Percentiles rank a stretch among this genome's conserved stretches.
Evolutionary conservation across 768 basidiomycete species (phyloP).

Genomic region (Panellus pusillus): DNA sequence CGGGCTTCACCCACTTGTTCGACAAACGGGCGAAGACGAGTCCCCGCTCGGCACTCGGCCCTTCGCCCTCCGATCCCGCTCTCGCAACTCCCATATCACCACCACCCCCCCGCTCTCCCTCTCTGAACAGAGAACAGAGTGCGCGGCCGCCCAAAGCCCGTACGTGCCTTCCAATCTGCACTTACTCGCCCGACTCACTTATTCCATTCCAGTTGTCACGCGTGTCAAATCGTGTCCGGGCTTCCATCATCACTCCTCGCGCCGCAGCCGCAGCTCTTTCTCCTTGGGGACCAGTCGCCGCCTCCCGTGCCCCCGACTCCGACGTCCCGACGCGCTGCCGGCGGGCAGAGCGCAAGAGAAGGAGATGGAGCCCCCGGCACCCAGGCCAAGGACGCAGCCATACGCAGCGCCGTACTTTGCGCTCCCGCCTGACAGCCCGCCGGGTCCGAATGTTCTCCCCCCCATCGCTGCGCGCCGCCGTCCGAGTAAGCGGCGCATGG

Average conservation of each 20-base stretch:
- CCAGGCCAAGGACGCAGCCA: slow-evolving; percentile 17
- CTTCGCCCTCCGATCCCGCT: not conserved
- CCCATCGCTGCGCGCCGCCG: too few relatives aligned
- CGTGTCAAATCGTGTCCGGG: slow-evolving; percentile 14
- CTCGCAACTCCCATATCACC: not conserved
- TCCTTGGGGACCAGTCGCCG: not conserved
- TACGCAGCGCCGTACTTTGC: slow-evolving; percentile 22
- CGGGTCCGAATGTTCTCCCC: too few relatives aligned
- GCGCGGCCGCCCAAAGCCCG: slow-evolving; percentile 4
- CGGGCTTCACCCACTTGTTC: slow-evolving; percentile 13
- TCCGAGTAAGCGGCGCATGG: too few relatives aligned
- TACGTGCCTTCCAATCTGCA: slow-evolving; percentile 3
- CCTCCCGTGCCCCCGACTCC: not conserved
- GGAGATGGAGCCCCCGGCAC: too few relatives aligned
- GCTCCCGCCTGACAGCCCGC: slow-evolving; percentile 12
- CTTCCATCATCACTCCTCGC: slow-evolving; percentile 7
- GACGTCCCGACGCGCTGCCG: too few relatives aligned
- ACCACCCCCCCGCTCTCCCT: too few relatives aligned
- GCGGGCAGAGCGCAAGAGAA: too few relatives aligned
- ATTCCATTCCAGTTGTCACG: slow-evolving; percentile 5
- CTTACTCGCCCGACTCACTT: not conserved
- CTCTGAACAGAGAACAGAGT: too few relatives aligned
- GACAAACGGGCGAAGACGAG: slow-evolving; percentile 7
- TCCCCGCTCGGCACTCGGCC: not conserved
- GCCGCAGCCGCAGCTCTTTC: not conserved